A percentile compares a stretch with the other conserved stretches of the same genome.
Conservation (phyloP, 2,329 filamentous ascomycete species). For the Fusarium virguliforme region DNA sequence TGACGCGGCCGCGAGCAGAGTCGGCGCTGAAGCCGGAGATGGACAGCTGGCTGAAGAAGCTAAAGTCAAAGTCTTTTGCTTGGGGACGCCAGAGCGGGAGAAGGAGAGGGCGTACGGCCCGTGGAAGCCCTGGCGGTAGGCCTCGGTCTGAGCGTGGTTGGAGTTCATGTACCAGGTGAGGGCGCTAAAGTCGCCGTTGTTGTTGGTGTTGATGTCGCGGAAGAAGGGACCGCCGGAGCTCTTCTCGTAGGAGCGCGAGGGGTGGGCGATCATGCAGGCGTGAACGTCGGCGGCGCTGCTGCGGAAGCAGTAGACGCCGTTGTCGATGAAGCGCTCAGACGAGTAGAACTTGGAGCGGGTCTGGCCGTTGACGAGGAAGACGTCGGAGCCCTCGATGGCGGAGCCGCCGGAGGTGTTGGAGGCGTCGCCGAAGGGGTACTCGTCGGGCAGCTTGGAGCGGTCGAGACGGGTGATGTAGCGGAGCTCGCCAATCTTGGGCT, state of each 20-base stretch:
- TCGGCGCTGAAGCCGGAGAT: constrained; percentile 72
- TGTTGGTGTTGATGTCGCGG: constrained; percentile 77
- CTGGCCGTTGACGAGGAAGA: constrained; percentile 73
- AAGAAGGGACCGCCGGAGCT: constrained; percentile 78
- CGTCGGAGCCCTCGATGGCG: constrained; percentile 72
- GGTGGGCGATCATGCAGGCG: constrained; percentile 71
- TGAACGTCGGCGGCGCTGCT: constrained; percentile 65
- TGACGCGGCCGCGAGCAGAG: constrained; percentile 71
- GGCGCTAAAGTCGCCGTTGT: constrained; percentile 70
- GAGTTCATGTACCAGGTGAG: constrained; percentile 81
- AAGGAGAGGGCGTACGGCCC: constrained; percentile 77
- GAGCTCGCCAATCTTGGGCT: constrained; percentile 72
- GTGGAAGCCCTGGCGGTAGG: constrained; percentile 74
- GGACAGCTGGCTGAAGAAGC: constrained; percentile 72
- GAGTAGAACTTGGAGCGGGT: constrained; percentile 81
- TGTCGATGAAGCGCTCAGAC: constrained; percentile 79
- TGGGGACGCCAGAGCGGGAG: constrained; percentile 70
- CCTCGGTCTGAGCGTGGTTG: constrained; percentile 74
- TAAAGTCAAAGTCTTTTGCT: constrained; percentile 65
- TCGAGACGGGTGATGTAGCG: constrained; percentile 76
- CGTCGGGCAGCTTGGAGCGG: constrained; percentile 64
- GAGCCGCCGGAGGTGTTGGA: constrained; percentile 69
- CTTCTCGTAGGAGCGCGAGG: constrained; percentile 68
- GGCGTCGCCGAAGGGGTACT: constrained; percentile 68
- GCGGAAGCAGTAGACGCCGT: constrained; percentile 74